Base-by-base conservation (phyloP, 495 filamentous ascomycete species). In the Aspergillus egyptiacus region DNA sequence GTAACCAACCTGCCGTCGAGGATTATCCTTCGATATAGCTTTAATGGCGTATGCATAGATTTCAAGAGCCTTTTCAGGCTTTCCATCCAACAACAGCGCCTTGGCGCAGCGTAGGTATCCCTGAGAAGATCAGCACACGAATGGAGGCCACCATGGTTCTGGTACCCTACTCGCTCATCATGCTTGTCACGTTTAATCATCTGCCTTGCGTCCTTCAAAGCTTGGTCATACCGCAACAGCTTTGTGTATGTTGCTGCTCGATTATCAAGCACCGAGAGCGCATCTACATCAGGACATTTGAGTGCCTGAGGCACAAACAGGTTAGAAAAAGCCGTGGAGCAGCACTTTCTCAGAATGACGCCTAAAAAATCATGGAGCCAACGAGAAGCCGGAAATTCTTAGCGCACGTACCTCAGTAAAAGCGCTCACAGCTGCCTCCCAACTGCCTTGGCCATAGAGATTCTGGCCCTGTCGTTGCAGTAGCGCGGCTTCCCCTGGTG, bases 91-190 rank as follows among this genome's bases (percentile, higher is more conserved):
- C 14, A 80, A 62, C 5, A 87, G 69, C 3, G 81, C 65, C 52
- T 82, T 81, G 6, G 73, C 84, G 17, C 77, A 73, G n/a, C 82
- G 77, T 10, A 86, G 63, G 63, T 86, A 85, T 18, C 84, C 84
- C 77, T 81, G 27, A 5, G 25, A 19, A 22, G n/a, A 24, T 6
- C 1, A 42, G 42, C 25, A 34, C 28, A 22, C 13, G 39, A 8
- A 6, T n/a, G 45, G 27, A 37, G 39, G 11, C 3, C 24, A n/a
- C 17, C 14, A 41, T 8, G 3, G 9, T 2, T 17, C 23, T 4
- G 15, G 19, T 20, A 7, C 41, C 63, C 18, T 69, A 81, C 76
- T 51, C 66, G 68, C 34, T 71, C 72, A 57, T 74, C 67, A 13
- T 69, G 59, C 23, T 70, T 71, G 33, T 73, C 60, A n/a, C 68